Evolutionary conservation across 202 grass and related monocot genomes (phyloP).

Genomic region (Setaria italica): DNA sequence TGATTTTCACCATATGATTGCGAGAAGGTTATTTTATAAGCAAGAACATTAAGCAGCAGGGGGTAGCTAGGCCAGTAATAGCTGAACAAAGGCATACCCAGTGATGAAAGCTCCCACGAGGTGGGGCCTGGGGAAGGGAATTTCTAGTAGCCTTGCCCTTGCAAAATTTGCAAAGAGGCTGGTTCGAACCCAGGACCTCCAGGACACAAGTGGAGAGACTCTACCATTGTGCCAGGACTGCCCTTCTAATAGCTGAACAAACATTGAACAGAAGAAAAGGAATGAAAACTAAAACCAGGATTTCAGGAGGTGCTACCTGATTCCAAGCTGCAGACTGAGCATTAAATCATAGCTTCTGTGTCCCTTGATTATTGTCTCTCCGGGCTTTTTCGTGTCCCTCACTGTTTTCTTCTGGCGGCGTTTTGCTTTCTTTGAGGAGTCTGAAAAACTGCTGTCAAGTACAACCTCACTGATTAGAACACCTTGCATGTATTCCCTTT

Average conservation of each 20-base stretch:
- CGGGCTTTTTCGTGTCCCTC: conserved; percentile 85
- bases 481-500: conserved; percentile 99
- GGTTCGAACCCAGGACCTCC: background rate
- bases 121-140: background rate
- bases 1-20: background rate
- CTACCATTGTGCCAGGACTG: background rate
- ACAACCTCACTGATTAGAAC: conserved; percentile 95
- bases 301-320: conserved; percentile 68
- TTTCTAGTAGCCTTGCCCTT: background rate
- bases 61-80: conserved; percentile 17
- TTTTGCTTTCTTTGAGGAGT: conserved; percentile 82
- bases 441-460: conserved; percentile 69
- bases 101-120: background rate
- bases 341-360: conserved; percentile 99
- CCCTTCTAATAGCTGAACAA: background rate
- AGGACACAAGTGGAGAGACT: background rate
- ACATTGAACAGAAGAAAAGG: background rate
- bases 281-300: background rate
- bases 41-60: conserved; percentile 10
- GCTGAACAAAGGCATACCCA: background rate
- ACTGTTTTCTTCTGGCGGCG: conserved; percentile 77
- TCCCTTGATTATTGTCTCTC: conserved; percentile 94
- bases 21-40: conserved; percentile 23
- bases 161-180: background rate
- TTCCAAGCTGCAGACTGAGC: conserved; percentile 97